Conservation (phyloP, 805 yeast species). For the Candida taoyuanica region DNA sequence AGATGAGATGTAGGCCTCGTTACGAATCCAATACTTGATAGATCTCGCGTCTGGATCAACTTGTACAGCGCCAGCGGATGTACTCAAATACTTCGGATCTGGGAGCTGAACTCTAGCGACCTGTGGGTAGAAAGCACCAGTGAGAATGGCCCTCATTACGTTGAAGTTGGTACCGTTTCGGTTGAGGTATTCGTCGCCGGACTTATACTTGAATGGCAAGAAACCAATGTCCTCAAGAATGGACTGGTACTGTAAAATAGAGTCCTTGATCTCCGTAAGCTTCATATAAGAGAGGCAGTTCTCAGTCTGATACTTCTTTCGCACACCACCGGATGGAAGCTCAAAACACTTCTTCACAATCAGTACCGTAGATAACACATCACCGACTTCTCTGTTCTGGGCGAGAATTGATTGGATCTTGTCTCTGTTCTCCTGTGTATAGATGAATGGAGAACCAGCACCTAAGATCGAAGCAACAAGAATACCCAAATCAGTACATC, state of each 20-base stretch:
- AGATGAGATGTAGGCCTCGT: conserved; percentile 42
- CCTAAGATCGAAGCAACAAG: conserved; percentile 76
- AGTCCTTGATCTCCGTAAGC: conserved; percentile 65
- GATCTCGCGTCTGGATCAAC: conserved; percentile 77
- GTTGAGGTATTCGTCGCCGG: conserved; percentile 36
- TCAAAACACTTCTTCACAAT: conserved; percentile 52
- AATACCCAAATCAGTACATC: conserved; percentile 72
- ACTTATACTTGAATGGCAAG: conserved; percentile 49
- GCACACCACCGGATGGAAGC: conserved; percentile 23
- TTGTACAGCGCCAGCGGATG: conserved; percentile 75
- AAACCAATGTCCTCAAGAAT: conserved; percentile 78
- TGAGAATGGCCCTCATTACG: conserved; percentile 60
- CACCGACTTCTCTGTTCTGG: conserved; percentile 56
- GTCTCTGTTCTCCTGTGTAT: conserved; percentile 59
- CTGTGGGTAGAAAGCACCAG: conserved; percentile 82
- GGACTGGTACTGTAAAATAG: conserved; percentile 64
- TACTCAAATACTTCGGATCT: conserved; percentile 65
- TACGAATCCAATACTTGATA: conserved; percentile 69
- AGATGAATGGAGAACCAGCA: conserved; percentile 68
- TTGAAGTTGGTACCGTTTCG: conserved; percentile 45
- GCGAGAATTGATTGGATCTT: conserved; percentile 45
- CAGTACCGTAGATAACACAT: conserved; percentile 60
- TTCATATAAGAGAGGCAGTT: conserved; percentile 59
- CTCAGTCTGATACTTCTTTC: conserved; percentile 45
- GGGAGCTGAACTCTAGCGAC: conserved; percentile 79